These are phyloP conservation scores for Diatrype stigma DNA, from an alignment of 2,329 filamentous ascomycete genomes.

Conservation along the genomic window DNA sequence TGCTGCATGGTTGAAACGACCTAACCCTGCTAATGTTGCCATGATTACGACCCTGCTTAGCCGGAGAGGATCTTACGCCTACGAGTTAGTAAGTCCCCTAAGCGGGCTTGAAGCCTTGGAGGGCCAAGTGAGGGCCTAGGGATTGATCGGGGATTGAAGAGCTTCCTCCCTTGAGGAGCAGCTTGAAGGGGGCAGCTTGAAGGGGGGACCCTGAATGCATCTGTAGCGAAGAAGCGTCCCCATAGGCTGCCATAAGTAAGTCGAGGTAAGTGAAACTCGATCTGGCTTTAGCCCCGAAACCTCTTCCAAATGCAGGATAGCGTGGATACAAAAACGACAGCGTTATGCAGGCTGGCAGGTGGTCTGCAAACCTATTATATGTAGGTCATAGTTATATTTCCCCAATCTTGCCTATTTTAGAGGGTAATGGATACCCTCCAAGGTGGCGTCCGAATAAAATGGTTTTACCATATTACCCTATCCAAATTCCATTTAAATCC, in stretches of 20 bases:
- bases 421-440: too few relatives aligned
- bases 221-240: background rate
- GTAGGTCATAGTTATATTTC: too few relatives aligned
- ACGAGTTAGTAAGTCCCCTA: background rate
- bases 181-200: too few relatives aligned
- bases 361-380: too few relatives aligned
- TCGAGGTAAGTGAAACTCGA: background rate
- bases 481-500: too few relatives aligned
- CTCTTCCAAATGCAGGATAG: background rate
- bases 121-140: too few relatives aligned
- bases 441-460: too few relatives aligned
- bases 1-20: background rate
- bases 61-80: background rate
- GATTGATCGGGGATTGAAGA: too few relatives aligned
- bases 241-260: background rate
- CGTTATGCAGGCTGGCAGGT: too few relatives aligned
- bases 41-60: background rate
- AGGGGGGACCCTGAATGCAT: background rate
- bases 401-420: too few relatives aligned
- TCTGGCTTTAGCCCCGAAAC: background rate
- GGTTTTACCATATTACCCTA: too few relatives aligned
- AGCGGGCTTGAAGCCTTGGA: too few relatives aligned
- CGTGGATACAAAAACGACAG: background rate
- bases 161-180: background rate
- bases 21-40: background rate